Evolutionary conservation across 2,329 filamentous ascomycete genomes (phyloP), one percentile per base, ranked within the genome.

Genomic region (Cladosporium sphaerospermum): DNA sequence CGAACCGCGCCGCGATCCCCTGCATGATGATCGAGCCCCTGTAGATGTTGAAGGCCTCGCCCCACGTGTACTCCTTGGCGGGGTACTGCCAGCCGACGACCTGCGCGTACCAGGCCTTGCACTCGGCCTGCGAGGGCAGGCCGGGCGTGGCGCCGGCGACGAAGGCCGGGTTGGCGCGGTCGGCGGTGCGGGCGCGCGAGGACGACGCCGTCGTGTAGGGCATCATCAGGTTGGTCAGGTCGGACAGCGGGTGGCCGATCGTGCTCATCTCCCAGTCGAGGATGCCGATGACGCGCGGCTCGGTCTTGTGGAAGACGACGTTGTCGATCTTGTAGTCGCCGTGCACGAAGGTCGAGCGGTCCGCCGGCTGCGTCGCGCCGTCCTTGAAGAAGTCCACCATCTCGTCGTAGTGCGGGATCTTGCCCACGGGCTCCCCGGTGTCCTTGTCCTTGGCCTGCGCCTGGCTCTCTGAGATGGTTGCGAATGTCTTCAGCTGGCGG

Each of bases 201-300:
- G 65, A 69, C 0, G 61, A 61, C 1, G 74, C 72, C 7, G 70
- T 73, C 2, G 73, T 63, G 59, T 68, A 77, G 3, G 75, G 75
- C 1, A 63, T 62, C 14, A 84, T 69, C 14, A 97, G 76, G 71
- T 97, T 97, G 69, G 85, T 84, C 39, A 97, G 75, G 68, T 99
- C 93, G 5, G 88, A 92, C 18, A 97, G 80, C 1, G 93, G 93
- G 69, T 99, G 92, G n/a, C 93, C 93, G 52, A 96, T 85, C 0
- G 93, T 97, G 34, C 89, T 90, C 89, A 99, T 96, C 75, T 97
- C 93, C 92, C 92, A 97, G 73, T 99, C 93, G 5, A 97, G 74
- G 52, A 97, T 90, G 3, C 92, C 93, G 70, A 97, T 91, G 10
- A 97, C 91, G 50, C 84, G 78, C 5, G 91, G 83, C 69, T 92